Evolutionary conservation across 2,329 filamentous ascomycete species (phyloP).

Genomic region (Fusarium pseudograminearum): DNA sequence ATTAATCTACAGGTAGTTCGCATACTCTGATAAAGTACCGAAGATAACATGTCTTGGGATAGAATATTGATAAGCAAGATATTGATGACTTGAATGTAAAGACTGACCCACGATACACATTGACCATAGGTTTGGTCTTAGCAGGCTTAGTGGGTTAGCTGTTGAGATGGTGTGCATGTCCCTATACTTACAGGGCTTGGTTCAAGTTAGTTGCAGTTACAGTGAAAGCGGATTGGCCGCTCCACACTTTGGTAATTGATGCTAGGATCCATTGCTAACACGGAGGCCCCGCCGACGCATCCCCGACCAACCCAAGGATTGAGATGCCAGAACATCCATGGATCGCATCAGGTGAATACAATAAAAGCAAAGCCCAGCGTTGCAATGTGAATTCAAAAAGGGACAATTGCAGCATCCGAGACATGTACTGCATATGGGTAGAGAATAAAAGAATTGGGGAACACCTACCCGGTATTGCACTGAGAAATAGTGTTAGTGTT

Average conservation of each 20-base stretch:
- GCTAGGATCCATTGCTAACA: constrained; percentile 27
- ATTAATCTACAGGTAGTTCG: neutral
- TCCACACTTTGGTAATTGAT: constrained; percentile 39
- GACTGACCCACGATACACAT: neutral
- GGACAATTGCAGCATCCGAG: constrained; percentile 1
- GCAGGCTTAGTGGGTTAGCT: neutral
- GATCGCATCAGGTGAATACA: constrained; percentile 43
- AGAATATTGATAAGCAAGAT: neutral
- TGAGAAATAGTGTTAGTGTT: neutral
- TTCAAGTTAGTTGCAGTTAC: constrained; percentile 40
- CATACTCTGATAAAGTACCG: neutral
- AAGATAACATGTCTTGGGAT: neutral
- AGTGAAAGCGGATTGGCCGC: constrained; percentile 49
- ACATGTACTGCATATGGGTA: neutral
- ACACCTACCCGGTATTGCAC: neutral
- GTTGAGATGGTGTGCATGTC: constrained; percentile 36
- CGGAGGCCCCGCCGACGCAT: constrained; percentile 36
- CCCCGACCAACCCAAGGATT: constrained; percentile 43
- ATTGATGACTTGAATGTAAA: neutral
- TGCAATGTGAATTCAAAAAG: neutral
- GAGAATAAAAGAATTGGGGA: neutral
- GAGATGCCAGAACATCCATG: constrained; percentile 41
- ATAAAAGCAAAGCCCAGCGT: constrained; percentile 13
- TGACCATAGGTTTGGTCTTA: neutral
- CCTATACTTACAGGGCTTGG: constrained; percentile 45